Conservation (phyloP, 345 rosid genomes). For the Barbarea vulgaris region DNA sequence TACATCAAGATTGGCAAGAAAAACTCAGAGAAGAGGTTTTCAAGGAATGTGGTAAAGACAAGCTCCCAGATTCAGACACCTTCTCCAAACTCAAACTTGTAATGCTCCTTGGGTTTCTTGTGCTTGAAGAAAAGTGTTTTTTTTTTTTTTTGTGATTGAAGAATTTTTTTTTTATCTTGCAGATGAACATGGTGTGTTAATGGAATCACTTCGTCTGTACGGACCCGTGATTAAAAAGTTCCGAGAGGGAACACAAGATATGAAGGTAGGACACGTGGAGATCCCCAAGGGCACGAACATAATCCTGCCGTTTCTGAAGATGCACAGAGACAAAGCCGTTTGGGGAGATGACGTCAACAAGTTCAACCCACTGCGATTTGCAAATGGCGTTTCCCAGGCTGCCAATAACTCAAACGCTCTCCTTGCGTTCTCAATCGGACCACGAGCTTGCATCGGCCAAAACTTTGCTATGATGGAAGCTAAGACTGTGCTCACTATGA, state of each 20-base stretch:
- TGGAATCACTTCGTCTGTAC: conserved; percentile 63
- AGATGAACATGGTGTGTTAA: conserved; percentile 63
- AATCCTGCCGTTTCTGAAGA: conserved; percentile 34
- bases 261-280: conserved; percentile 47
- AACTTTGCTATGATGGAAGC: conserved; percentile 50
- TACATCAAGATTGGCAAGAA: conserved; percentile 59
- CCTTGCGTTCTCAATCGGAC: conserved; percentile 53
- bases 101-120: neutral
- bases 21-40: conserved; percentile 56
- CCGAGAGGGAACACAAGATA: conserved; percentile 46
- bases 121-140: neutral
- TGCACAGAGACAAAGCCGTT: conserved; percentile 46
- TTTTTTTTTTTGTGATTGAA: conserved; percentile 17
- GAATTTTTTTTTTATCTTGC: conserved; percentile 1
- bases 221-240: conserved; percentile 38
- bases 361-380: conserved; percentile 60
- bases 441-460: conserved; percentile 64
- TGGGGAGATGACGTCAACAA: conserved; percentile 68
- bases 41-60: conserved; percentile 45
- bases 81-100: conserved; percentile 45
- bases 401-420: conserved; percentile 51
- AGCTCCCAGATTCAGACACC: conserved; percentile 46
- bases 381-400: conserved; percentile 47
- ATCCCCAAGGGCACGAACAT: conserved; percentile 49
- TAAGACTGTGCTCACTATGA: conserved; percentile 42